These are phyloP conservation scores for Ceriops tagal DNA, from an alignment of 345 rosid species.

Conservation along the genomic window DNA sequence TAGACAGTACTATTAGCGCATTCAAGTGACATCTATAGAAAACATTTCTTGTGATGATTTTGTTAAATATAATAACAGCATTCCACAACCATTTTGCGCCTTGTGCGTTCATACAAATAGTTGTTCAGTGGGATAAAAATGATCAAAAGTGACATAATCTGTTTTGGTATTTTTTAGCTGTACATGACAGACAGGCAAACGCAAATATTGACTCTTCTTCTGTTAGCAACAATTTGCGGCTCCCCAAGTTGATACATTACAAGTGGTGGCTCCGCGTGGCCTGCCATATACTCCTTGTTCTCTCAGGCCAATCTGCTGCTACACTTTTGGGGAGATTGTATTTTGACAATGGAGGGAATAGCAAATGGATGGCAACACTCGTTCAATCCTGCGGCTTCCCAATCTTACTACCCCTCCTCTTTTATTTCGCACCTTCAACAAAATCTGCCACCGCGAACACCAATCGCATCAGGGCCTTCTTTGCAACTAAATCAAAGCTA, in stretches of 20 bases:
- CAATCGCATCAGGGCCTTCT: neutral
- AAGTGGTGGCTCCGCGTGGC: constrained; percentile 47
- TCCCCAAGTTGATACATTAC: constrained; percentile 27
- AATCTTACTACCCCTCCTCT: constrained; percentile 35
- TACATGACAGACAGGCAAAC: constrained; percentile 11
- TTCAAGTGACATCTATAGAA: too few relatives aligned
- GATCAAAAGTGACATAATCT: neutral
- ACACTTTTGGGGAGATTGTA: constrained; percentile 49
- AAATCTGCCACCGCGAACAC: neutral
- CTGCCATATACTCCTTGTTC: constrained; percentile 32
- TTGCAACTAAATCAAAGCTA: constrained; percentile 12
- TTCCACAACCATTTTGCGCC: neutral
- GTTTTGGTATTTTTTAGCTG: constrained; percentile 13
- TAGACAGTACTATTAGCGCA: too few relatives aligned
- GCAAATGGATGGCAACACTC: constrained; percentile 65
- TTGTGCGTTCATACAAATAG: neutral
- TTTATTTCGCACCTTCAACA: constrained; percentile 26
- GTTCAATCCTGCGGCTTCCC: constrained; percentile 66
- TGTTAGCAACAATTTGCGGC: neutral
- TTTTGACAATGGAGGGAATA: constrained; percentile 56
- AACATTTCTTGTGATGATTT: too few relatives aligned
- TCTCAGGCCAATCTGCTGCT: constrained; percentile 45
- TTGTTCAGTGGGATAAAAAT: neutral
- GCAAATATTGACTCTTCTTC: constrained; percentile 3
- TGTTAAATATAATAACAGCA: too few relatives aligned